Evolutionary conservation across 2,329 filamentous ascomycete species (phyloP).

Genomic region (Stemphylium lycopersici): DNA sequence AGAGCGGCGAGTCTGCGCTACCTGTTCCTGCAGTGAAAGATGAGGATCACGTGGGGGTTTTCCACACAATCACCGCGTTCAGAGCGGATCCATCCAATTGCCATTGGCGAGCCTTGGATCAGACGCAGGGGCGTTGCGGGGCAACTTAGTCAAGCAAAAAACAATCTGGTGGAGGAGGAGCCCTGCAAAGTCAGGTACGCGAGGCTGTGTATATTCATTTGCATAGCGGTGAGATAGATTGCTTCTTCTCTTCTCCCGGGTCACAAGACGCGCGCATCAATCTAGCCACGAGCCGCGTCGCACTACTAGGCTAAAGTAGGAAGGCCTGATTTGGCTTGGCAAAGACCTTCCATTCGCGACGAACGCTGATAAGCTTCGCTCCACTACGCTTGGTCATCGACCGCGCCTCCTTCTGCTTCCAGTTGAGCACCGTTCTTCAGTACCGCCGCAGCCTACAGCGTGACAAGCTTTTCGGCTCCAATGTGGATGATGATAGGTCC

Average conservation of each 20-base stretch:
- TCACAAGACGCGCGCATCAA: neutral
- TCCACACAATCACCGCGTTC: no score
- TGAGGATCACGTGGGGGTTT: neutral
- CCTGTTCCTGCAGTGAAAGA: neutral
- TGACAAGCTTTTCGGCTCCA: neutral
- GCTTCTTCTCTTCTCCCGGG: neutral
- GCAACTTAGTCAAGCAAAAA: no score
- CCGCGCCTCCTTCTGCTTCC: neutral
- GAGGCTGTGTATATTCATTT: no score
- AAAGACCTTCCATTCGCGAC: conserved; percentile 4
- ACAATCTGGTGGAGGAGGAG: no score
- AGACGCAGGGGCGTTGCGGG: no score
- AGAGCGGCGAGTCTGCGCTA: neutral
- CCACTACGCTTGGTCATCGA: neutral
- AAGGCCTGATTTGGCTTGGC: neutral
- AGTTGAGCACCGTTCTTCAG: no score
- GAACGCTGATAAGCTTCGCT: neutral
- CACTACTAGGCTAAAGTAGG: neutral
- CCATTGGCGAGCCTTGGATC: no score
- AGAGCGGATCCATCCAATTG: no score
- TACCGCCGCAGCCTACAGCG: no score
- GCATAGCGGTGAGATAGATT: neutral
- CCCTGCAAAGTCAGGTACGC: no score
- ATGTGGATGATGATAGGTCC: neutral
- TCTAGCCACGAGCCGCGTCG: neutral